Conservation (phyloP, 345 rosid species). For the Passiflora organensis region DNA sequence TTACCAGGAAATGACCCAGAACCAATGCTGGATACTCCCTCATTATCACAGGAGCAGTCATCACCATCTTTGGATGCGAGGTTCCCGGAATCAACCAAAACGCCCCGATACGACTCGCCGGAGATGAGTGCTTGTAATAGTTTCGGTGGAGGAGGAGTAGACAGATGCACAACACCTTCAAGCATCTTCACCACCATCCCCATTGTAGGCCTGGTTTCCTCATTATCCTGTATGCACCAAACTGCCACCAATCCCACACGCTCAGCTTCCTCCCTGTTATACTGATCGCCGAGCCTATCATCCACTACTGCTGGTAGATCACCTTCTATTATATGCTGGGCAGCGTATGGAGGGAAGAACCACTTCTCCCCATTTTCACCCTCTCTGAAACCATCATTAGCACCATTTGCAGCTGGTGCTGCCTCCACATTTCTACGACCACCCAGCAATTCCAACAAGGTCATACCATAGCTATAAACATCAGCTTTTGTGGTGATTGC, state of each 20-base stretch:
- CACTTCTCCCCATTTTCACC: slow-evolving; percentile 39
- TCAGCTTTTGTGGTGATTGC: slow-evolving; percentile 30
- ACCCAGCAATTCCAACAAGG: slow-evolving; percentile 24
- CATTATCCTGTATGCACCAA: slow-evolving; percentile 31
- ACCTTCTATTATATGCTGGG: slow-evolving; percentile 53
- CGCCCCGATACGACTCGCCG: slow-evolving; percentile 65
- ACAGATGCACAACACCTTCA: slow-evolving; percentile 19
- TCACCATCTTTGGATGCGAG: slow-evolving; percentile 16
- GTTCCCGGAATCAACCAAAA: slow-evolving; percentile 32
- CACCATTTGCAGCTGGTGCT: slow-evolving; percentile 27
- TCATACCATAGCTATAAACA: slow-evolving; percentile 30
- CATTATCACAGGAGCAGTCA: slow-evolving; percentile 34
- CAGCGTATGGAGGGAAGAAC: slow-evolving; percentile 96
- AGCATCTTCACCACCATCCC: slow-evolving; percentile 23
- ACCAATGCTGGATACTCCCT: slow-evolving; percentile 37
- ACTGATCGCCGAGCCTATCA: slow-evolving; percentile 12
- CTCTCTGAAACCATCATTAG: slow-evolving; percentile 22
- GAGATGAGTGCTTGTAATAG: slow-evolving; percentile 77
- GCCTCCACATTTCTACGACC: slow-evolving; percentile 24
- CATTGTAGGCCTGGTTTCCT: slow-evolving; percentile 27
- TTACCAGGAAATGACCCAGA: slow-evolving; percentile 49
- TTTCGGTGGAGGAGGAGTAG: slow-evolving; percentile 64
- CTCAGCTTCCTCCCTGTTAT: slow-evolving; percentile 14
- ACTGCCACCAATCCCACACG: slow-evolving; percentile 20
- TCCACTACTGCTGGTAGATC: slow-evolving; percentile 19